Conservation (phyloP, 2,329 filamentous ascomycete species). For the Ophiostoma triangulosporum region DNA sequence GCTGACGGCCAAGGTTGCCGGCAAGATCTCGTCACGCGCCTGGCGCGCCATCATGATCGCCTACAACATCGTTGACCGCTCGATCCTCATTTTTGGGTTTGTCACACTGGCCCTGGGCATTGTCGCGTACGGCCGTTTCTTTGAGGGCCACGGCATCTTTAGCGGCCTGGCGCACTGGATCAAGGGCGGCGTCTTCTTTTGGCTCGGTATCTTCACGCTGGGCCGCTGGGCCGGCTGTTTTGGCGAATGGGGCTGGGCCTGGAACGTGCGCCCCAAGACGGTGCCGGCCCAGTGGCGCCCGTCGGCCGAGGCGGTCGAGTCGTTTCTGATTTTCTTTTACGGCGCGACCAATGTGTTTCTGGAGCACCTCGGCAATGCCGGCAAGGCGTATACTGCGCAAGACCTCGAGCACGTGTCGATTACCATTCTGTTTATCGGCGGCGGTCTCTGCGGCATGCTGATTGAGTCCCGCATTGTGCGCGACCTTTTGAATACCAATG, state of each 20-base stretch:
- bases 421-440: slow-evolving; percentile 84
- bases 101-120: slow-evolving; percentile 57
- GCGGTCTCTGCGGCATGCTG: slow-evolving; percentile 77
- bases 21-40: slow-evolving; percentile 40
- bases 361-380: slow-evolving; percentile 69
- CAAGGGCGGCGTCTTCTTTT: slow-evolving; percentile 91
- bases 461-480: slow-evolving; percentile 63
- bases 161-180: slow-evolving; percentile 85
- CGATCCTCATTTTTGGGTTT: slow-evolving; percentile 67
- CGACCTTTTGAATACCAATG: slow-evolving; percentile 46
- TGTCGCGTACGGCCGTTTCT: slow-evolving; percentile 68
- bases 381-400: slow-evolving; percentile 54
- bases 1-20: slow-evolving; percentile 39
- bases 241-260: slow-evolving; percentile 83
- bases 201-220: slow-evolving; percentile 76
- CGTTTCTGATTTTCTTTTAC: slow-evolving; percentile 79
- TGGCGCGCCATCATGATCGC: slow-evolving; percentile 44
- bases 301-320: slow-evolving; percentile 81
- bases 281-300: slow-evolving; percentile 46
- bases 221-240: slow-evolving; percentile 87
- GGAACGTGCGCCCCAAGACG: slow-evolving; percentile 64
- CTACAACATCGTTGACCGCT: slow-evolving; percentile 60
- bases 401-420: slow-evolving; percentile 91
- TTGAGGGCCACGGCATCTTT: slow-evolving; percentile 58
- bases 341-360: slow-evolving; percentile 84